Base-by-base conservation (phyloP, 164 flowering plant genomes). In the Macadamia tetraphylla region DNA sequence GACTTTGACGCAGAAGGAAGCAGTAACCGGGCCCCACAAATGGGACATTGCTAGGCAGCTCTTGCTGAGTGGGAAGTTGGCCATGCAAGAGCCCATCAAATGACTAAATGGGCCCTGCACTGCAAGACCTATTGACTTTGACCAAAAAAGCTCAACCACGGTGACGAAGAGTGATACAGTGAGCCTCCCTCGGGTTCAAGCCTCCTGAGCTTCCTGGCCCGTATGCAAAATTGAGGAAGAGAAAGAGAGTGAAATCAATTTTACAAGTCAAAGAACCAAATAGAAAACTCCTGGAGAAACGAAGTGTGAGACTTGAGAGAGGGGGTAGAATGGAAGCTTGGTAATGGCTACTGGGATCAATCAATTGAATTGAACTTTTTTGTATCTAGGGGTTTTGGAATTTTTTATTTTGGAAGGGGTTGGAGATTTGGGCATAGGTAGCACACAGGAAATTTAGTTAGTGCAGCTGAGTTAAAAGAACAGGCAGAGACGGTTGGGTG, bases 51-150 rank as follows among this genome's bases (percentile, higher is more conserved):
- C 51, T 3, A 4, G 51, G 51, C 51, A 46, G 13, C 69, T 83
- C 23, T 86, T 81, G 66, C 80, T 82, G 29, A 83, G 72, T 52
- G 75, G 86, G 29, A 84, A 87, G 60, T 64, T 85, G 11, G 84
- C 84, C 35, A 63, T 83, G 35, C 83, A 83, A 56, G 90, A 88
- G 66, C 86, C 86, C 56, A 84, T 53, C 57, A 53, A 53, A 17
- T 53, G 57, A 53, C 57, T 53, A 53, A 10, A 53, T 53, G 18
- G 57, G 57, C 57, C 57, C 17, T 11, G 17, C 6, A 4, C 17
- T 53, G 57, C 13, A 53, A 14, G 18, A 14, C 17, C 13, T 11
- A 2, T 53, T 17, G 18, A 14, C 18, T 14, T 53, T 53, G 57
- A 17, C 17, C 57, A 53, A 53, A 14, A 17, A 2, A 5, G 3